Evolutionary conservation across 345 rosid species (phyloP), one percentile per base, ranked within the genome.

Genomic region (Zanthoxylum bungeanum): DNA sequence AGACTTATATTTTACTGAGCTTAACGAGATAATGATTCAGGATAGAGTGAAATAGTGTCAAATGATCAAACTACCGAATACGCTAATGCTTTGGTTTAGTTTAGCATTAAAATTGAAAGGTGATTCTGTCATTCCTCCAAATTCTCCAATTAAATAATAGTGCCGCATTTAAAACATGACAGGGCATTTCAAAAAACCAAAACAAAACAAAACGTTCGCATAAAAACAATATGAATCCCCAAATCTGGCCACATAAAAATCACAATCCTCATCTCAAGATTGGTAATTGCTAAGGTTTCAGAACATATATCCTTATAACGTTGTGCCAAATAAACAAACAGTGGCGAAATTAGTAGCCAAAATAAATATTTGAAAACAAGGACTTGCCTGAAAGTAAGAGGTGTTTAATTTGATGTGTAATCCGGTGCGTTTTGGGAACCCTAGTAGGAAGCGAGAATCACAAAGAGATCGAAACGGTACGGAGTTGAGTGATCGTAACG

Each of bases 371-470:
- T 19, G 42, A 4, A 46, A 21, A 34, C 59, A 51, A 39, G 47
- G 53, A 76, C 84, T 75, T 70, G 84, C 88, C 85, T 78, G 73
- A 34, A 50, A n/a, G 21, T 5, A 24, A 30, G 22, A 68, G n/a
- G n/a, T n/a, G 34, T n/a, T 56, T 40, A 5, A n/a, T 34, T 4
- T n/a, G n/a, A n/a, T n/a, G n/a, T n/a, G n/a, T n/a, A n/a, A n/a
- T n/a, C n/a, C 62, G 49, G 44, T 16, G 62, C 66, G 73, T 25
- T 22, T 21, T 31, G 37, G 24, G 61, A 85, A 83, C 89, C 89
- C 87, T 85, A 85, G 81, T n/a, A 17, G 62, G 50, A 50, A 33
- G 51, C 83, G 75, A 34, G 62, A 60, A 60, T 28, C 37, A 3
- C 3, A 61, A 9, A 40, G 25, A 50, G n/a, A n/a, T n/a, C 64